A percentile compares a stretch with the other conserved stretches of the same genome.
These are phyloP conservation scores for Postia placenta DNA, from an alignment of 768 basidiomycete species.

Conservation along the genomic window DNA sequence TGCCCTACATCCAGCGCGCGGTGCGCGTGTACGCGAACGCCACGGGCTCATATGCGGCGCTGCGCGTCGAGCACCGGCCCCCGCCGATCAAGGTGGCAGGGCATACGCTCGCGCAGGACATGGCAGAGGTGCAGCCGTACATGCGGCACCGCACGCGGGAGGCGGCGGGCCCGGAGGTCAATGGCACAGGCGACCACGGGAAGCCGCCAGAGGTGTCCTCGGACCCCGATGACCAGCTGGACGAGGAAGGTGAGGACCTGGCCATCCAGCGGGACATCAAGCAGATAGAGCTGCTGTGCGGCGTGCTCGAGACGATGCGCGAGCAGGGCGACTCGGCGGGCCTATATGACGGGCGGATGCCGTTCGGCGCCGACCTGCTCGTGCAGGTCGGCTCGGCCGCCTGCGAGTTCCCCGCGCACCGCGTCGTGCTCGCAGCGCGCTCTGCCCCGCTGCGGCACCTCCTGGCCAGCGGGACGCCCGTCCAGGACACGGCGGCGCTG, in stretches of 20 bases:
- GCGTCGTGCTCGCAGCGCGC: slow-evolving; percentile 58
- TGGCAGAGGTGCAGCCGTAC: slow-evolving; percentile 65
- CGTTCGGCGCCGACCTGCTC: slow-evolving; percentile 59
- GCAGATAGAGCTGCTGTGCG: slow-evolving; percentile 18
- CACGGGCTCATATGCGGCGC: slow-evolving; percentile 83
- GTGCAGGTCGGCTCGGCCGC: slow-evolving; percentile 41
- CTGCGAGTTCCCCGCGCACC: slow-evolving; percentile 58
- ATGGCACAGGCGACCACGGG: background rate
- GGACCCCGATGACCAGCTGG: slow-evolving; percentile 3
- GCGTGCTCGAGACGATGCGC: slow-evolving; percentile 11
- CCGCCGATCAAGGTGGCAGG: slow-evolving; percentile 50
- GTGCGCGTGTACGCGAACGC: slow-evolving; percentile 72
- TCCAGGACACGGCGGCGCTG: slow-evolving; percentile 26
- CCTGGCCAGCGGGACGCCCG: slow-evolving; percentile 28
- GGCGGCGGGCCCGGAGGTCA: background rate
- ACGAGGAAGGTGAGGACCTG: slow-evolving; percentile 23
- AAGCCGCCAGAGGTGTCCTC: background rate
- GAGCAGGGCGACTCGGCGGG: slow-evolving; percentile 2
- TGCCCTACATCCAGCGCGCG: slow-evolving; percentile 82
- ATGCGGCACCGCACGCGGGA: background rate
- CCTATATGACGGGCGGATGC: slow-evolving; percentile 12
- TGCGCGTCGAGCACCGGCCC: slow-evolving; percentile 67
- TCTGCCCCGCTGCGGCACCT: slow-evolving; percentile 39
- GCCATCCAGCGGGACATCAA: slow-evolving; percentile 30
- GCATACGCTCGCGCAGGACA: slow-evolving; percentile 54